Percentiles rank a stretch among this genome's conserved stretches.
These are phyloP conservation scores for Lactifluus pinguis DNA, from an alignment of 768 basidiomycete species.

Conservation along the genomic window DNA sequence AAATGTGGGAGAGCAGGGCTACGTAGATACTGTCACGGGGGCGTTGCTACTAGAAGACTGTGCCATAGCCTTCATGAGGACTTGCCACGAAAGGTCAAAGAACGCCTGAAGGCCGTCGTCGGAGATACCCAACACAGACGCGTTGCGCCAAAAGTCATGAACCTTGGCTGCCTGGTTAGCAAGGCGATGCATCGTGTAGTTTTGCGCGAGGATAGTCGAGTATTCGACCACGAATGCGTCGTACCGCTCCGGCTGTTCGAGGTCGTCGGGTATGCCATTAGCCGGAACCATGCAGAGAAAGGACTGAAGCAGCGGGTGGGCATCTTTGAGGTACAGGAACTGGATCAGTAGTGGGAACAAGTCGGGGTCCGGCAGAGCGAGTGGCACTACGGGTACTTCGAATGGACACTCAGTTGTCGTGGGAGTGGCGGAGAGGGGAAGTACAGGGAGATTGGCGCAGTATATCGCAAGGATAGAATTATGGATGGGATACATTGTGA, in stretches of 20 bases:
- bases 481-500: constrained; percentile 52
- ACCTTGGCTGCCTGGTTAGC: constrained; percentile 30
- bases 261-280: constrained; percentile 9
- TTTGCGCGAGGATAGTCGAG: constrained; percentile 22
- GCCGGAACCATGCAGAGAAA: constrained; percentile 29
- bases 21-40: not conserved
- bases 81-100: constrained; percentile 43
- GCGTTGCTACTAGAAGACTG: constrained; percentile 12
- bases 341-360: constrained; percentile 50
- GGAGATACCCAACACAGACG: constrained; percentile 40
- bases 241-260: constrained; percentile 5
- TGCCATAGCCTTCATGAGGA: constrained; percentile 35
- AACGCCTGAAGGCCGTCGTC: constrained; percentile 39
- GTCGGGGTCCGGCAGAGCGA: constrained; percentile 53
- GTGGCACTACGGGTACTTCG: constrained; percentile 48
- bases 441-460: constrained; percentile 53
- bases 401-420: constrained; percentile 26
- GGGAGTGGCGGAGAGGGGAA: constrained; percentile 32
- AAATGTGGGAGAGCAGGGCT: not conserved
- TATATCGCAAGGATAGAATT: constrained; percentile 59
- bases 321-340: constrained; percentile 60
- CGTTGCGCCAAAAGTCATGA: constrained; percentile 46
- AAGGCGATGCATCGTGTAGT: constrained; percentile 26
- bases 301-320: constrained; percentile 39
- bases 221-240: constrained; percentile 9